Evolutionary conservation across 2,329 filamentous ascomycete genomes (phyloP).

Genomic region (Tolypocladium tundrense): DNA sequence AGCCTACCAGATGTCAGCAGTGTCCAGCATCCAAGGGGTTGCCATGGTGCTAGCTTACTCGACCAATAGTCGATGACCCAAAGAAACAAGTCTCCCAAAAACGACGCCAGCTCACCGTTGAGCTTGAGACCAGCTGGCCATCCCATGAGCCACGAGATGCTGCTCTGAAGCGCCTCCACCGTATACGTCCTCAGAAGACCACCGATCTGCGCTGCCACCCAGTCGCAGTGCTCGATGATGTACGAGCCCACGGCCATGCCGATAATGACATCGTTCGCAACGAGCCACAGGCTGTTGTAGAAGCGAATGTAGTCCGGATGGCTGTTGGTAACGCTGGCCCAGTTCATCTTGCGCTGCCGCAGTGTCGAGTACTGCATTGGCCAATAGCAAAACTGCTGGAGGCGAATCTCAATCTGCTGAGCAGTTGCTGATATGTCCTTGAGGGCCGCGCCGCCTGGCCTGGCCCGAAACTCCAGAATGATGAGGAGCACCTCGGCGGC

Average conservation of each 20-base stretch:
- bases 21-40: background rate
- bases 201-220: conserved; percentile 73
- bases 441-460: conserved; percentile 69
- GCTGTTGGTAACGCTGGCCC: conserved; percentile 90
- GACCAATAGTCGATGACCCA: conserved; percentile 99
- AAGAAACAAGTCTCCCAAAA: conserved; percentile 87
- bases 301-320: conserved; percentile 98
- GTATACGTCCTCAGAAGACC: conserved; percentile 70
- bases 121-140: conserved; percentile 93
- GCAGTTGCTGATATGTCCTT: conserved; percentile 96
- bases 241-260: conserved; percentile 94
- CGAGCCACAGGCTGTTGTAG: conserved; percentile 97
- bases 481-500: conserved; percentile 69
- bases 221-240: conserved; percentile 86
- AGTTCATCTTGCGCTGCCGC: conserved; percentile 79
- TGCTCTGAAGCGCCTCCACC: conserved; percentile 75
- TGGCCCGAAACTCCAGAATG: conserved; percentile 74
- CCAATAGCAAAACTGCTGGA: conserved; percentile 99
- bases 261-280: conserved; percentile 97
- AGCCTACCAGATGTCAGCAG: conserved; percentile 39
- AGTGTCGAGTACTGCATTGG: conserved; percentile 91
- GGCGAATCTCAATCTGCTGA: conserved; percentile 91
- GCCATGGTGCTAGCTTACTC: conserved; percentile 36
- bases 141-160: conserved; percentile 91
- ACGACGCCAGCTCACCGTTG: conserved; percentile 86